Evolutionary conservation across 2,329 filamentous ascomycete genomes (phyloP), one percentile per base, ranked within the genome.

Genomic region (Sporothrix brasiliensis): DNA sequence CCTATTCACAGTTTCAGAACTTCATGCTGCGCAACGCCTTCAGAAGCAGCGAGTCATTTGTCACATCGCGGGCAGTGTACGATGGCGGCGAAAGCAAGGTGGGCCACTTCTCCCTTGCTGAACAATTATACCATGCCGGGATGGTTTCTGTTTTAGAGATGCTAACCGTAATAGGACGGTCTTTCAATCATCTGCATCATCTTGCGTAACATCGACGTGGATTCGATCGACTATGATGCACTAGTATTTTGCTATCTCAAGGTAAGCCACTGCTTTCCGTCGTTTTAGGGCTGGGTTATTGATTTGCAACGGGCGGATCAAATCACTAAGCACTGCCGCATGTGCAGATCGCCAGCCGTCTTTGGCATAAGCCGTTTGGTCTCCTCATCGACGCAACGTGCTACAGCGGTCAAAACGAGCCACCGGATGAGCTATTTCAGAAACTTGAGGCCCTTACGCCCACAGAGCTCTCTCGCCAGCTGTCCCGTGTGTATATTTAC

Each of bases 1-100:
- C 86, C 7, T 91, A 91, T 76, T 90, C 88, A 2, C 83, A 88
- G 30, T 91, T 91, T 74, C 89, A 91, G 74, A 87, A 91, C 73
- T 91, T 91, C 75, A 91, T 91, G 89, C 83, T 91, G 60, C 85
- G 86, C 21, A 90, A 91, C 76, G 89, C 89, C 1, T 89, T 89
- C 73, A 84, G 87, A 50, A 87, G 86, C 74, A 87, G 86, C 0
- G 89, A 91, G 74, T 89, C 88, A 2, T 87, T 89, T 71, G 78
- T 89, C 27, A 89, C 88, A 2, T 86, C 87, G 30, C 83, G 88
- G 27, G 88, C 89, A 34, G 87, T 91, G 14, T 91, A 91, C 75
- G 89, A 91, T 76, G 89, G 89, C 47, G 89, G 89, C 24, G 88
- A 91, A 78, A 91, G 87, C 79, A 91, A 89, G 79, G 86, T 86